Evolutionary conservation across 1,284 basidiomycete species (phyloP).

Genomic region (Trametes hirsuta): DNA sequence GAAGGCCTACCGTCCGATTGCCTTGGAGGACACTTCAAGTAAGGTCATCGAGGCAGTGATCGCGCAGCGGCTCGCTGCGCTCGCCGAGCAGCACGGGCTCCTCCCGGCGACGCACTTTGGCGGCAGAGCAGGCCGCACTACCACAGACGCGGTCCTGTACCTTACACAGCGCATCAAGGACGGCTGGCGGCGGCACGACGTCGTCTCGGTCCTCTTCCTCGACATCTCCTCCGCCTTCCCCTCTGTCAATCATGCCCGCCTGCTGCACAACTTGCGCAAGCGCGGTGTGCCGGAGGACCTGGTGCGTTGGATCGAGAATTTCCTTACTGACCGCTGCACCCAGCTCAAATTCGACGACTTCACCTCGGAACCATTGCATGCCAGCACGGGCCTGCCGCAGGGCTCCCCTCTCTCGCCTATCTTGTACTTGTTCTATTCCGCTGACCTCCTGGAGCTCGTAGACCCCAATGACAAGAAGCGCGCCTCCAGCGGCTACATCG

Average conservation of each 20-base stretch:
- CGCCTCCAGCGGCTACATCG: neutral
- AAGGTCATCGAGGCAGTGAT: conserved; percentile 36
- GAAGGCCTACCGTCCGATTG: conserved; percentile 43
- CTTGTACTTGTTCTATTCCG: conserved; percentile 11
- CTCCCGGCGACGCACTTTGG: conserved; percentile 36
- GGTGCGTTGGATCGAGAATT: conserved; percentile 24
- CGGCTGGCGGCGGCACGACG: conserved; percentile 36
- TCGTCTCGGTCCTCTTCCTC: conserved; percentile 37
- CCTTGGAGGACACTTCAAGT: conserved; percentile 38
- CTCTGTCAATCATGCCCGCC: conserved; percentile 30
- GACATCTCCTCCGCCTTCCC: conserved; percentile 46
- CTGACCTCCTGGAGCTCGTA: conserved; percentile 7
- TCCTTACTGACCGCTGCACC: conserved; percentile 4
- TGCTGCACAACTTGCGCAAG: conserved; percentile 37
- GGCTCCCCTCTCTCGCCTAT: conserved; percentile 14
- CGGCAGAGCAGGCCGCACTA: conserved; percentile 5
- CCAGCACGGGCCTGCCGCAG: conserved; percentile 5
- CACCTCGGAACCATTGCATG: neutral
- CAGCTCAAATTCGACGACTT: conserved; percentile 18
- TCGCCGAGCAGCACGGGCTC: conserved; percentile 28
- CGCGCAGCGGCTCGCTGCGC: conserved; percentile 23
- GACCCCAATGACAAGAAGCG: neutral
- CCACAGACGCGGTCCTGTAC: conserved; percentile 36
- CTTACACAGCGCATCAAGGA: conserved; percentile 35
- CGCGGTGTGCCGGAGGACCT: conserved; percentile 31